Evolutionary conservation across 176 grass and related monocot species (phyloP), one percentile per base, ranked within the genome.

Genomic region (Hordeum marinum): DNA sequence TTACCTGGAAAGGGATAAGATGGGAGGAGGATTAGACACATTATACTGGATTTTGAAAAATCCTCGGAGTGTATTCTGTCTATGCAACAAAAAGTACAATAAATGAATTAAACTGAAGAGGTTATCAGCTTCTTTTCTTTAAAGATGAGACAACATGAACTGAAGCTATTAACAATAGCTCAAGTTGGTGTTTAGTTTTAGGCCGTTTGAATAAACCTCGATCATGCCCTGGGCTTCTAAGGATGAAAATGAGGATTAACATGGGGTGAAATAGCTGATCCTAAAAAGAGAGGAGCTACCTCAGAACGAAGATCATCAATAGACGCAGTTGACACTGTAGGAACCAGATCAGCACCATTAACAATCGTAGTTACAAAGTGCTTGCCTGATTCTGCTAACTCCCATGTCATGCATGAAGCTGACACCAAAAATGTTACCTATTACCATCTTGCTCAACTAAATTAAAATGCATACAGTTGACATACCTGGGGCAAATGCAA

Each of bases 371-470:
- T 92, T 70, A 98, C 91, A 85, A 98, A 98, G 59, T 95, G 93
- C 65, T 98, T 98, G 78, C 96, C 96, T 25, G 96, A 98, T 89
- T 98, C 96, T 73, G 96, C 96, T 78, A 98, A 85, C 50, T 95
- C 96, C 93, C 96, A 98, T 64, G 96, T 98, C 93, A 98, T 98
- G 81, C 96, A 98, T 61, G 91, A 94, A 92, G 96, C 96, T 98
- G 86, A 39, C 34, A 87, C 83, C 7, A 27, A 83, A 77, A 62
- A 82, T 64, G 77, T 72, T 8, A 79, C 82, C 61, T 83, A 58
- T 89, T 74, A 87, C 25, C 55, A 82, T 81, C 54, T 68, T 83
- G 63, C 43, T 50, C 18, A 81, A 68, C 23, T 36, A 21, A 29
- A 76, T 85, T 27, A 31, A 85, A 87, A 46, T 83, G 50, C 37